phyloP scores from a whole-genome alignment of 2,329 filamentous ascomycete species.

The Zalaria obscura region DNA sequence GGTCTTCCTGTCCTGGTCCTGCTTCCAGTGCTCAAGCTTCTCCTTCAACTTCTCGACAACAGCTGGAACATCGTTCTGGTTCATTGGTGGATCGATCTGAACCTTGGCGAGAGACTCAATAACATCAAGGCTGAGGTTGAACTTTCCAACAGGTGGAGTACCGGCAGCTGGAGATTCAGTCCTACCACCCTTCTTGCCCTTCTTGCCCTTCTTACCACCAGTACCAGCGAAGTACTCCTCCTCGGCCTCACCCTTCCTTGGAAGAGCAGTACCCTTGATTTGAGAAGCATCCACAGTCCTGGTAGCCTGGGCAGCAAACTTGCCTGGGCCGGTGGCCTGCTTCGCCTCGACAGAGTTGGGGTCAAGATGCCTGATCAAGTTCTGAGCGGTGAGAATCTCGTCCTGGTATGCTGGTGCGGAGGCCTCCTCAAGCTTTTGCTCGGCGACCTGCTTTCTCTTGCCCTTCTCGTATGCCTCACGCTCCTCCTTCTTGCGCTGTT shows the following conservation, averaged over 20 bases:
- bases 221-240: constrained; percentile 67
- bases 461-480: constrained; percentile 58
- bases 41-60: constrained; percentile 80
- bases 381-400: constrained; percentile 80
- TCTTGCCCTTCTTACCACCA: constrained; percentile 73
- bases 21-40: constrained; percentile 85
- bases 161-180: constrained; percentile 32
- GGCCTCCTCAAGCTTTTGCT: constrained; percentile 65
- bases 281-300: constrained; percentile 74
- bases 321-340: constrained; percentile 47
- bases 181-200: constrained; percentile 57
- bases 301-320: constrained; percentile 63
- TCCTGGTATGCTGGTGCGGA: constrained; percentile 80
- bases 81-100: constrained; percentile 77
- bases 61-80: constrained; percentile 63
- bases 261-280: constrained; percentile 71
- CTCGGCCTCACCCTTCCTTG: constrained; percentile 63
- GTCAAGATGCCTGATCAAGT: constrained; percentile 82
- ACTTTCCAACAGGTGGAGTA: constrained; percentile 42
- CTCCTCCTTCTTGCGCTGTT: constrained; percentile 71
- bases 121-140: constrained; percentile 79
- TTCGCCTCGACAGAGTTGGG: constrained; percentile 50
- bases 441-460: constrained; percentile 61
- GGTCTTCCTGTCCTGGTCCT: constrained; percentile 78
- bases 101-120: constrained; percentile 81